A percentile compares a stretch with the other conserved stretches of the same genome.
phyloP scores from a whole-genome alignment of 306 rosid genomes.

The Cicer chorassanicum region DNA sequence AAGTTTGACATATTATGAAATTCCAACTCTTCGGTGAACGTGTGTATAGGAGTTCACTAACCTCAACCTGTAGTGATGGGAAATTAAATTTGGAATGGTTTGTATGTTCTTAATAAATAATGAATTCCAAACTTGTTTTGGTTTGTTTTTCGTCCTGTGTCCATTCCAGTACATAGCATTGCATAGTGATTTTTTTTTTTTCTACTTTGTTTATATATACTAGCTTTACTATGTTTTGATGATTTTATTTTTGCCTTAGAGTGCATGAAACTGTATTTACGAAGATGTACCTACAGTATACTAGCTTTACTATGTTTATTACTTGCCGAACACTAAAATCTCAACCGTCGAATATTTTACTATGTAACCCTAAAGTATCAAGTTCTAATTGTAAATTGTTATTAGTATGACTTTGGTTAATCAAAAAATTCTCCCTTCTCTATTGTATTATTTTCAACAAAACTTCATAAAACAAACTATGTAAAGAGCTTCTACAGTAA shows the following conservation, averaged over 20 bases:
- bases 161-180: not conserved
- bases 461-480: too few species aligned
- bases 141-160: not conserved
- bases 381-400: too few species aligned
- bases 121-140: not conserved
- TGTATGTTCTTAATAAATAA: constrained; percentile 23
- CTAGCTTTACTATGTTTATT: not conserved
- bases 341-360: too few species aligned
- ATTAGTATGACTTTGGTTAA: too few species aligned
- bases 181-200: constrained; percentile 15
- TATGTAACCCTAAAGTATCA: too few species aligned
- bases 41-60: constrained; percentile 48
- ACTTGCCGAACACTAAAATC: not conserved
- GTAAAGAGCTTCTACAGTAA: too few species aligned
- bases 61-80: constrained; percentile 43
- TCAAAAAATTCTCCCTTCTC: too few species aligned
- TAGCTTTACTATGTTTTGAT: constrained; percentile 8
- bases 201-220: constrained; percentile 7
- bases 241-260: constrained; percentile 1
- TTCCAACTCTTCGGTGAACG: constrained; percentile 38
- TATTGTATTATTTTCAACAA: too few species aligned
- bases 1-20: constrained; percentile 41
- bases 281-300: not conserved
- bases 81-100: constrained; percentile 48
- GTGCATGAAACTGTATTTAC: constrained; percentile 16